phyloP scores from a whole-genome alignment of 805 yeast species.

The Cyberlindnera xishuangbannaensis region DNA sequence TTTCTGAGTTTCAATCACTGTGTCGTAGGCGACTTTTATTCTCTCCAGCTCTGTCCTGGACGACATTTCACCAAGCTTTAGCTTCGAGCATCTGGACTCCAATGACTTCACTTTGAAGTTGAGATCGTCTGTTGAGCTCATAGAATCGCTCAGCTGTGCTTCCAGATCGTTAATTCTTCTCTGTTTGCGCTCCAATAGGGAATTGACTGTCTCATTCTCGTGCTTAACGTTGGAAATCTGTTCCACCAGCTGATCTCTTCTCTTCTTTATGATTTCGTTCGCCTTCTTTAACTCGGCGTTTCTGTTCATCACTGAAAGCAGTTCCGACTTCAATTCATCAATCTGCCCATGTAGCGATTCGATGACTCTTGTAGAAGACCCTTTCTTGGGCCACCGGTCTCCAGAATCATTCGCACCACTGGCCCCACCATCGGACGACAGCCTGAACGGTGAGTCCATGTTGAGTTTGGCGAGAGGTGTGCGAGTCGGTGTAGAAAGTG shows the following conservation, averaged over 20 bases:
- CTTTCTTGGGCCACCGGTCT: slow-evolving; percentile 4
- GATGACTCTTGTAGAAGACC: slow-evolving; percentile 28
- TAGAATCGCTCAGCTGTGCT: slow-evolving; percentile 42
- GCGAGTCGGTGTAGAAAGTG: slow-evolving; percentile 7
- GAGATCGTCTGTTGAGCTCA: slow-evolving; percentile 41
- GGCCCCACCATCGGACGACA: too few species aligned
- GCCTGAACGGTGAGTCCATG: slow-evolving; percentile 8
- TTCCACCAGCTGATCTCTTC: slow-evolving; percentile 52
- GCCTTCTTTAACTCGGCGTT: slow-evolving; percentile 55
- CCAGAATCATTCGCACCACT: too few species aligned
- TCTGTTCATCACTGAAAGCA: slow-evolving; percentile 32
- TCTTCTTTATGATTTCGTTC: slow-evolving; percentile 38
- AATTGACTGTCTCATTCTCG: slow-evolving; percentile 69
- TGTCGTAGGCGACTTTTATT: slow-evolving; percentile 53
- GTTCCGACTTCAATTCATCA: slow-evolving; percentile 43
- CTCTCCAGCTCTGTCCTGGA: slow-evolving; percentile 49
- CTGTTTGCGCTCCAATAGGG: slow-evolving; percentile 64
- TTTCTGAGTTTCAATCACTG: slow-evolving; percentile 44
- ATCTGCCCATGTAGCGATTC: slow-evolving; percentile 41
- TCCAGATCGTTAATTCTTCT: slow-evolving; percentile 65
- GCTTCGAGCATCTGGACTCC: slow-evolving; percentile 41
- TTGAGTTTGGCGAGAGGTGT: slow-evolving; percentile 9
- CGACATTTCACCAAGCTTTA: slow-evolving; percentile 40
- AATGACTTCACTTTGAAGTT: slow-evolving; percentile 44
- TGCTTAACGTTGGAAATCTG: slow-evolving; percentile 67